Evolutionary conservation across 495 filamentous ascomycete species (phyloP), one percentile per base, ranked within the genome.

Genomic region (Penicillium canariense): DNA sequence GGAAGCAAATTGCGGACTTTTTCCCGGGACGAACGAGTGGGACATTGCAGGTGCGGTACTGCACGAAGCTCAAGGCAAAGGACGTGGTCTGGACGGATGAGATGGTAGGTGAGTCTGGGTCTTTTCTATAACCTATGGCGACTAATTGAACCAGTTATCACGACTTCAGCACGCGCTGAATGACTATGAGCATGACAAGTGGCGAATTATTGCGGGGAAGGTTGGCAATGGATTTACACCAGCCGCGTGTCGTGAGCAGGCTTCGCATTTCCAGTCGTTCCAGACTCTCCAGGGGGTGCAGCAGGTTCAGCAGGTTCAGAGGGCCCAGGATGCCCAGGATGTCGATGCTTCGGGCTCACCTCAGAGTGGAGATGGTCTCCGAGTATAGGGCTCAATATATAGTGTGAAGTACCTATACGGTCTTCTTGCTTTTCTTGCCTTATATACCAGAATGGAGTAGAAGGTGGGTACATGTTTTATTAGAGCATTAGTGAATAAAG

Each of bases 1-100:
- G 91, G 91, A 95, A 94, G 66, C 91, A 96, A 77, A 96, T 96
- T 59, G 87, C 89, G 50, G 90, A 95, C 62, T 96, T 93, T 72
- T 96, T 96, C 61, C 91, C 91, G 7, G 91, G 91, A 10, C 77
- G 91, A 44, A 90, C 88, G 36, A 91, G 87, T 27, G 90, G 90
- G 34, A 96, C 91, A 30, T 73, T 96, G 50, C 91, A 96, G 66
- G 91, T 96, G 55, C 85, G 91, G 11, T 96, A 96, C 68, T 96
- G 91, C 65, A 96, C 90, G 25, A 96, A 94, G 70, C 74, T 96
- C 54, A 96, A 94, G 71, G 89, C 89, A 8, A 95, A 95, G 75
- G 89, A 86, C 40, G 91, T 88, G n/a, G 81, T 85, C 56, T 96
- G 91, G 91, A 93, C 87, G 50, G 89, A 92, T 54, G 90, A 94